phyloP scores from a whole-genome alignment of 257 asterid species.

The Apocynum venetum region DNA sequence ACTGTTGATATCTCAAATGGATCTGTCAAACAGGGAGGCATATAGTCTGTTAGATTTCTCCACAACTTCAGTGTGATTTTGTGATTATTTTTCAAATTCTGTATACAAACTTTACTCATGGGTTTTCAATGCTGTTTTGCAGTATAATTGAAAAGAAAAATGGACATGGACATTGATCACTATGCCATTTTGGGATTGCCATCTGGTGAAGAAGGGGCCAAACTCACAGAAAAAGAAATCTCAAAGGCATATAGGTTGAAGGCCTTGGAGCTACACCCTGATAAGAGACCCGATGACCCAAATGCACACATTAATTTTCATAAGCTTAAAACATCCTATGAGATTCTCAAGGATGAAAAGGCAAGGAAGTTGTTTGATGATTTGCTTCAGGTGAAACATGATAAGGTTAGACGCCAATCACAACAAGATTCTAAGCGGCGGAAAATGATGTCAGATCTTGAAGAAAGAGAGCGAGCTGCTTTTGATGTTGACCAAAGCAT shows the following conservation, averaged over 20 bases:
- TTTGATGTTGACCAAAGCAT: conserved; percentile 39
- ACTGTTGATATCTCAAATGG: background rate
- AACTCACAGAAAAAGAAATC: conserved; percentile 61
- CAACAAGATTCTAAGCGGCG: conserved; percentile 63
- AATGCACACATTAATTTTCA: conserved; percentile 58
- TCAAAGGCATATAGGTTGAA: conserved; percentile 54
- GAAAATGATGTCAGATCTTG: conserved; percentile 81
- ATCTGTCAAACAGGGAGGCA: background rate
- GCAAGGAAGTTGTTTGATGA: conserved; percentile 70
- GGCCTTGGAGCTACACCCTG: conserved; percentile 73
- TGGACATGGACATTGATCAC: conserved; percentile 65
- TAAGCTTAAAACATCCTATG: conserved; percentile 58
- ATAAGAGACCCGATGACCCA: conserved; percentile 69
- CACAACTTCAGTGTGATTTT: background rate
- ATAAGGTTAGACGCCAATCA: conserved; percentile 52
- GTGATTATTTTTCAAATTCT: background rate
- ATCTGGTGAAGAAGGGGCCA: conserved; percentile 69
- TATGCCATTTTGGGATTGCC: conserved; percentile 61
- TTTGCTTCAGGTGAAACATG: conserved; percentile 53
- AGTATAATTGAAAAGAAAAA: conserved; percentile 8
- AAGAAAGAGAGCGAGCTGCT: conserved; percentile 62
- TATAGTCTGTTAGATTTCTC: background rate
- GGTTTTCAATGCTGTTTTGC: background rate
- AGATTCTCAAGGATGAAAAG: conserved; percentile 65
- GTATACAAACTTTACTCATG: background rate